These are phyloP conservation scores for Botryotinia globosa DNA, from an alignment of 2,329 filamentous ascomycete genomes.

Conservation along the genomic window DNA sequence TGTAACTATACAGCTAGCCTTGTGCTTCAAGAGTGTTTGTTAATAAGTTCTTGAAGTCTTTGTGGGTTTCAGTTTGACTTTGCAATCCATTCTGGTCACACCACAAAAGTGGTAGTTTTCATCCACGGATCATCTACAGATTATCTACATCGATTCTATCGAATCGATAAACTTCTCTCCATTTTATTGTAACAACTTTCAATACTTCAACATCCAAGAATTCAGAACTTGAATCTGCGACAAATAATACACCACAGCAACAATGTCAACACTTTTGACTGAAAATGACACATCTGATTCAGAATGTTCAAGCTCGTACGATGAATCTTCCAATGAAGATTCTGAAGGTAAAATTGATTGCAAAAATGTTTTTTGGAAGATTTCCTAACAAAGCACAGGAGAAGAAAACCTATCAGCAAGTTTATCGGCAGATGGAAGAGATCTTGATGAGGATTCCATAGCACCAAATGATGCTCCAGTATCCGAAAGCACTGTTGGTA, in stretches of 20 bases:
- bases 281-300: not conserved
- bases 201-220: not conserved
- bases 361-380: accelerated
- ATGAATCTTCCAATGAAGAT: not conserved
- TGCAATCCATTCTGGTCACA: not conserved
- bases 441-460: not conserved
- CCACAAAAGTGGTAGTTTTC: not conserved
- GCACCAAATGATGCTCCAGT: not conserved
- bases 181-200: not conserved
- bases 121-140: not conserved
- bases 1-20: not conserved
- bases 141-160: not conserved
- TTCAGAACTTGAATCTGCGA: not conserved
- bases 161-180: not conserved
- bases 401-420: not conserved
- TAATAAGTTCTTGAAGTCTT: not conserved
- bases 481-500: not conserved
- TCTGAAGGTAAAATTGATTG: not conserved
- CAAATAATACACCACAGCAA: not conserved
- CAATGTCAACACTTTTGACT: not conserved
- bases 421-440: not conserved
- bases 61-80: not conserved
- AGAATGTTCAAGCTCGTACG: not conserved
- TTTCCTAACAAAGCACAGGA: not conserved
- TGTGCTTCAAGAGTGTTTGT: not conserved